A percentile compares a stretch with the other conserved stretches of the same genome.
Conservation (phyloP, 208 protist genomes). For the Leishmania braziliensis region DNA sequence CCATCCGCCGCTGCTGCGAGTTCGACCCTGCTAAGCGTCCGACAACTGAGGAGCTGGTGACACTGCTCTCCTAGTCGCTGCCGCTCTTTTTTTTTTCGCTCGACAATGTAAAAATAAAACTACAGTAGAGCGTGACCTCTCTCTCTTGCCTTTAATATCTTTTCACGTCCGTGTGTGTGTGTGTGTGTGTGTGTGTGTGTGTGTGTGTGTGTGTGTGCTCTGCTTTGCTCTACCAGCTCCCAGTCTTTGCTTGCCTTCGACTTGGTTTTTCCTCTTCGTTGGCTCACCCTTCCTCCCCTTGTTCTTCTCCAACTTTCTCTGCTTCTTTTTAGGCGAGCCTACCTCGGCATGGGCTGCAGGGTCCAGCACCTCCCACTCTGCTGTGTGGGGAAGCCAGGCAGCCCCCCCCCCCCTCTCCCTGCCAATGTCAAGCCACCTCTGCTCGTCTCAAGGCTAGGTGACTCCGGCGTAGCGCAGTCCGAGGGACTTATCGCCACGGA, state of each 20-base stretch:
- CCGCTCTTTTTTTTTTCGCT: not conserved
- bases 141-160: not conserved
- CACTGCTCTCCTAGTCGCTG: conserved; percentile 37
- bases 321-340: not conserved
- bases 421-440: not conserved
- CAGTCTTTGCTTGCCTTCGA: not conserved
- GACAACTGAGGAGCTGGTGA: conserved; percentile 50
- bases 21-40: conserved; percentile 42
- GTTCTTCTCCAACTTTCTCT: not conserved
- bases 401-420: not conserved
- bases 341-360: no score
- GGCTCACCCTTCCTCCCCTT: no score
- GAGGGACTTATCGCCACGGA: not conserved
- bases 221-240: not conserved
- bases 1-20: conserved; percentile 51
- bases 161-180: not conserved
- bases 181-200: not conserved
- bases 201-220: not conserved
- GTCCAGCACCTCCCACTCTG: not conserved
- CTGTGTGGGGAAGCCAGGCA: not conserved
- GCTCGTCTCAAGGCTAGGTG: not conserved
- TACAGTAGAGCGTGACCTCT: not conserved
- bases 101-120: not conserved
- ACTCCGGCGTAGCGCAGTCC: not conserved
- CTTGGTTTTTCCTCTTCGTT: not conserved